Base-by-base conservation (phyloP, 495 filamentous ascomycete species). In the Lichina pygmaea region DNA sequence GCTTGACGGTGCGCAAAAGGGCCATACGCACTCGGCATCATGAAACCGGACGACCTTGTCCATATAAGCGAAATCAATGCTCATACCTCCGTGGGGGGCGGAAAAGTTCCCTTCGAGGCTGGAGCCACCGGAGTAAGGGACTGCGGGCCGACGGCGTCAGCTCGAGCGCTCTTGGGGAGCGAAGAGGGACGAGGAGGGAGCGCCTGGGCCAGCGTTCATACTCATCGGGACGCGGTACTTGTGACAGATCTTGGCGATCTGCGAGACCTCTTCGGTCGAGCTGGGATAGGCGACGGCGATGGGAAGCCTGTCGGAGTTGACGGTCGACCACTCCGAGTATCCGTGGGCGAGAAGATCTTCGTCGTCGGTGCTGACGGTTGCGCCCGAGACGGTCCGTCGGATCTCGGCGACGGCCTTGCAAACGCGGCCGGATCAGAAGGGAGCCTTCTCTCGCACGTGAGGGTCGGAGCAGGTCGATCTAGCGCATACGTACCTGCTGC, bases 81-180 rank as follows among this genome's bases (percentile, higher is more conserved):
- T 83, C 55, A 94, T 69, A 12, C 86, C 86, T 9, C 83, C 81
- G 56, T 73, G 75, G 0, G 84, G 79, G 3, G 83, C 79, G 2
- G 81, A 77, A 57, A 92, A 93, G 55, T 91, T 85, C 9, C 73
- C 86, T 53, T 93, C 86, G 5, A 93, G 66, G 49, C 80, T 86
- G 0, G 81, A 78, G 13, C 86, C 86, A 11, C 82, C 84, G 2
- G 81, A 86, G 55, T 78, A 94, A 0, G 83, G 79, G 51, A 78
- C 61, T 64, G 46, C 24, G 12, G 1, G 24, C 4, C 36, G 36
- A 15, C 13, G 10, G 36, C 10, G 10, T 39, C 36, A 39, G 36
- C 36, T 11, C 11, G 11, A 2, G 36, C 10, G 36, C 13, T 39
- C 5, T 39, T 1, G 2, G 24, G 24, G 24, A 24, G 24, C 24